Base-by-base conservation (phyloP, 345 rosid species). In the Lepidium sativum region DNA sequence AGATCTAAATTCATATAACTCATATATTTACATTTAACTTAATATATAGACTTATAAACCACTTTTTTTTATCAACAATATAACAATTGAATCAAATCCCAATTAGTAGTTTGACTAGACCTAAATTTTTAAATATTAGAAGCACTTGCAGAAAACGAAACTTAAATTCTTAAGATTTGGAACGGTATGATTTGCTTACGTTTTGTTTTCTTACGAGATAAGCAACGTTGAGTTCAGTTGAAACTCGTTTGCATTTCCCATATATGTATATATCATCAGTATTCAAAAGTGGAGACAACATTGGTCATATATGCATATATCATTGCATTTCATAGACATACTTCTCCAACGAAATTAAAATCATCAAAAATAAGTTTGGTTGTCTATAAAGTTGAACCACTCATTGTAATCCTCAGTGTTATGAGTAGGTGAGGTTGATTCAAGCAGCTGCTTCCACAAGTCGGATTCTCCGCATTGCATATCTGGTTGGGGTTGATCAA, bases 351-450 rank as follows among this genome's bases (percentile, higher is more conserved):
- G 41, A 70, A 20, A 34, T 42, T 32, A 43, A 51, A 51, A 41
- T 51, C 67, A 62, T 52, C 74, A 35, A 51, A n/a, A 61, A 40
- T 53, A 70, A 42, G 54, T 43, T 42, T 41, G 61, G 47, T 70
- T 40, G 61, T 53, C 62, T 11, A 69, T 21, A 20, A 51, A 60
- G 61, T 53, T 62, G 63, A 70, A 45, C 74, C 74, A 62, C 63
- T 42, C 68, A 12, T 60, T 45, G 41, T 34, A 38, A 18, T 65
- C 70, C 14, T 47, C 64, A 37, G 18, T 37, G 23, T 56, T 47
- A 25, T 29, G 55, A 35, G 12, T 35, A 23, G 47, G 37, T 5
- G 17, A 43, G 10, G 21, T 44, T 44, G 63, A 49, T 31, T 58
- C 59, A 38, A 59, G n/a, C 42, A 68, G 42, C 29, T 69, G 60